Conservation (phyloP, 106 monocot species). For the Hemerocallis citrina region DNA sequence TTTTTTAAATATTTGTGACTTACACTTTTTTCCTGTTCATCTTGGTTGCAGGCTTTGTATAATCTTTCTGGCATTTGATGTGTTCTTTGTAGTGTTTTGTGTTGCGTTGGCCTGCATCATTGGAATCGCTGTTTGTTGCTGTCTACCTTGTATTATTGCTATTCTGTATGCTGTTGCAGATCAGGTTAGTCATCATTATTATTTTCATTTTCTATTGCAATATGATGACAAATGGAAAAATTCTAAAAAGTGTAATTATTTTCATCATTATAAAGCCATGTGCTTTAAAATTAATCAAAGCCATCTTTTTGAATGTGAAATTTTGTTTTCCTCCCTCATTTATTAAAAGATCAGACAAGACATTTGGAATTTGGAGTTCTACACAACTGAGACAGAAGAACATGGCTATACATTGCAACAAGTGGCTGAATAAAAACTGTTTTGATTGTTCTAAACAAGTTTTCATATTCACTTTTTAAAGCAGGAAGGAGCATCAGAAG, state of each 20-base stretch:
- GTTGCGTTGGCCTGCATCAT: constrained; percentile 47
- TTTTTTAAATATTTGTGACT: no score
- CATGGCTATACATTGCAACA: no score
- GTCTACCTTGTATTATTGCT: constrained; percentile 58
- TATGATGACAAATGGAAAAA: neutral
- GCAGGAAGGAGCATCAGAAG: constrained; percentile 66
- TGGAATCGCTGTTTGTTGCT: constrained; percentile 58
- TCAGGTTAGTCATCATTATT: constrained; percentile 22
- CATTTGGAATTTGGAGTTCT: no score
- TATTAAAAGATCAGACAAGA: no score
- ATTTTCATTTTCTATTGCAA: neutral
- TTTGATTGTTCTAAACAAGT: no score
- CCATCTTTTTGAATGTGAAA: no score
- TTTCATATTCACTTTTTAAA: constrained; percentile 8
- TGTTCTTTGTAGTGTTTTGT: constrained; percentile 60
- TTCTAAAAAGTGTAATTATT: no score
- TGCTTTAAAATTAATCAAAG: no score
- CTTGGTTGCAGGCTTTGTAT: constrained; percentile 49
- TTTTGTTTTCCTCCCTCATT: no score
- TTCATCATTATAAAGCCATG: no score
- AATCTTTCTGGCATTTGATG: constrained; percentile 60
- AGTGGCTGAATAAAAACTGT: no score
- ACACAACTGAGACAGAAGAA: no score
- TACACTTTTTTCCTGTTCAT: neutral
- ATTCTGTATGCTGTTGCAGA: constrained; percentile 56